These are phyloP conservation scores for Penicillium sp. DNA, from an alignment of 2,329 filamentous ascomycete species.

Conservation along the genomic window DNA sequence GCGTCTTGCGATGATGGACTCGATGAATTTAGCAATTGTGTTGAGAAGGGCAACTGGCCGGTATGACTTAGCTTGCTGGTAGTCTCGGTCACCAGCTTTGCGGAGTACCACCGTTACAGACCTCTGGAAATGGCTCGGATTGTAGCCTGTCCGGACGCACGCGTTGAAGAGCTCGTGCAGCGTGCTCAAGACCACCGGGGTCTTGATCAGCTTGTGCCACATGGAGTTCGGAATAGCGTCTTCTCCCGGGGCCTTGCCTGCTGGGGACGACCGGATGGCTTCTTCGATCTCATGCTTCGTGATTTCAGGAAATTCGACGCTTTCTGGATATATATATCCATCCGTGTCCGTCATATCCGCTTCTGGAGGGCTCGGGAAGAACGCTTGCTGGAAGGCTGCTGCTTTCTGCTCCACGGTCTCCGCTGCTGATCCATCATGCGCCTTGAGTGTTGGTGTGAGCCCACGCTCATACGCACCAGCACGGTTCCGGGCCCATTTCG, in stretches of 20 bases:
- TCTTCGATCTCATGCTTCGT: neutral
- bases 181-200: neutral
- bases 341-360: neutral
- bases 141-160: neutral
- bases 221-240: neutral
- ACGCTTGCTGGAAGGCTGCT: neutral
- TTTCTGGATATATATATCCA: neutral
- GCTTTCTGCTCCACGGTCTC: neutral
- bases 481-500: neutral
- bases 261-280: neutral
- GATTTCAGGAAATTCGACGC: neutral
- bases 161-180: neutral
- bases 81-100: conserved; percentile 6
- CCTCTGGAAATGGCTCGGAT: neutral
- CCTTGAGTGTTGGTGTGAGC: neutral
- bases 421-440: neutral
- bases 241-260: neutral
- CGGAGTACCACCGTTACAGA: neutral
- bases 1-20: conserved; percentile 4
- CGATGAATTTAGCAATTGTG: conserved; percentile 13
- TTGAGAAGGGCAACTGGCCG: conserved; percentile 13
- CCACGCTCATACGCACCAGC: neutral
- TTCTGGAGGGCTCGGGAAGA: neutral
- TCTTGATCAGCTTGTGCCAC: neutral
- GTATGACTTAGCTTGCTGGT: conserved; percentile 11